Base-by-base conservation (phyloP, 371 early-diverging fungal species). In the Mortierella polycephala region DNA sequence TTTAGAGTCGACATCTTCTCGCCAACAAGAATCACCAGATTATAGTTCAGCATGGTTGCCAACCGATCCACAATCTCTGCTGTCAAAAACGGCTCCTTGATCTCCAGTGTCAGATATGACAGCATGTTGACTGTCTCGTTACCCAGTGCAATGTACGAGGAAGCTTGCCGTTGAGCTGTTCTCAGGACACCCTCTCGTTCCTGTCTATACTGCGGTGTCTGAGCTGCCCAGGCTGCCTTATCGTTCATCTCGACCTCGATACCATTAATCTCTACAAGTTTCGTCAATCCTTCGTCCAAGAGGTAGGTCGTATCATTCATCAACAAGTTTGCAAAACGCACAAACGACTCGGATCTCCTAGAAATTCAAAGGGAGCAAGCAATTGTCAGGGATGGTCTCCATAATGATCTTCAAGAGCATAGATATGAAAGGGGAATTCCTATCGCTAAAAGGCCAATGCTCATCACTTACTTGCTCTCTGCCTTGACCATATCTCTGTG, bases 41-140 rank as follows among this genome's bases (percentile, higher is more conserved):
- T 98, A 81, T 94, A 97, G 82, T 99, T 95, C 66, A 99, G 83
- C 97, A 99, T 98, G 44, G 97, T 95, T 2, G 98, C 99, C 61
- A 99, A 86, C 13, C 97, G 89, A 64, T 93, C 93, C 30, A 98
- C 95, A 58, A 99, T 93, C 80, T 96, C 94, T 8, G 92, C 87
- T 10, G 91, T 92, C 84, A 98, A 82, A 85, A 99, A 99, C 8
- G 98, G 96, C 42, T 88, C 83, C 5, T 91, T 90, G 23, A 94
- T 92, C 50, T 90, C 89, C 11, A 85, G 81, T 12, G 97, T 93
- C 81, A 99, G 72, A 69, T 93, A 95, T 40, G 89, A 85, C 13
- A 99, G 85, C 95, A 97, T 95, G 53, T 97, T 88, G 1, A 98
- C 94, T 0, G 98, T 98, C 83, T 96, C 96, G 70, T 94, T 95